Percentiles rank a stretch among this genome's conserved stretches.
These are phyloP conservation scores for Piper longum DNA, from an alignment of 164 flowering plant species.

Conservation along the genomic window DNA sequence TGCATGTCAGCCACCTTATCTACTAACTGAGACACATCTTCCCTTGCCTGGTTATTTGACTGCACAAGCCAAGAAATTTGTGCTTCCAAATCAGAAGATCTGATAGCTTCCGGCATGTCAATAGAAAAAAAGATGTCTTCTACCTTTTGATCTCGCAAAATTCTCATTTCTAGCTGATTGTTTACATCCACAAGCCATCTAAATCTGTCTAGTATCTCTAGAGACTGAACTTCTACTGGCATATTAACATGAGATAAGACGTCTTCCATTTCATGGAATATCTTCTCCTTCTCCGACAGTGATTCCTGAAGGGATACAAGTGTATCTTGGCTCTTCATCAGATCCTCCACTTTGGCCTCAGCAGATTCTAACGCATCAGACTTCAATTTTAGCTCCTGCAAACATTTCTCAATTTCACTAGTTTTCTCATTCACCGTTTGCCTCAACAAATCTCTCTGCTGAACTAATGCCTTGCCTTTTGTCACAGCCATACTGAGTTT, in stretches of 20 bases:
- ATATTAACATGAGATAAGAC: slow-evolving; percentile 24
- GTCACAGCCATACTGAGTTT: slow-evolving; percentile 94
- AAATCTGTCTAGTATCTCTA: slow-evolving; percentile 34
- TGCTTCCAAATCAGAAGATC: slow-evolving; percentile 29
- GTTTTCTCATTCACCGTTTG: slow-evolving; percentile 60
- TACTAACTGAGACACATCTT: slow-evolving; percentile 30
- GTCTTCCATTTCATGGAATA: slow-evolving; percentile 39
- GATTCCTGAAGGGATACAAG: slow-evolving; percentile 52
- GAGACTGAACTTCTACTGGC: slow-evolving; percentile 29
- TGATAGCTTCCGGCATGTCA: slow-evolving; percentile 45
- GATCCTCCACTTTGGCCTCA: slow-evolving; percentile 32
- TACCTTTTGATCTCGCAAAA: slow-evolving; percentile 30
- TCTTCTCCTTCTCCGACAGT: slow-evolving; percentile 26
- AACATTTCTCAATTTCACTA: slow-evolving; percentile 53
- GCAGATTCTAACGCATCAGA: slow-evolving; percentile 55
- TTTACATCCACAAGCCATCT: slow-evolving; percentile 39
- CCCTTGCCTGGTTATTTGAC: slow-evolving; percentile 37
- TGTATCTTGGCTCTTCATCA: slow-evolving; percentile 32
- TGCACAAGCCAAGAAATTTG: slow-evolving; percentile 48
- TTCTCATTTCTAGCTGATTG: slow-evolving; percentile 12
- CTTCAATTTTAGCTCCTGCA: slow-evolving; percentile 52
- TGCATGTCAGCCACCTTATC: slow-evolving; percentile 20
- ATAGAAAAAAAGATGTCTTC: slow-evolving; percentile 28
- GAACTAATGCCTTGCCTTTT: slow-evolving; percentile 93
- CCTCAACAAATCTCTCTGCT: slow-evolving; percentile 72